These are phyloP conservation scores for Fagopyrum esculentum DNA, from an alignment of 148 eudicot species.

Conservation along the genomic window DNA sequence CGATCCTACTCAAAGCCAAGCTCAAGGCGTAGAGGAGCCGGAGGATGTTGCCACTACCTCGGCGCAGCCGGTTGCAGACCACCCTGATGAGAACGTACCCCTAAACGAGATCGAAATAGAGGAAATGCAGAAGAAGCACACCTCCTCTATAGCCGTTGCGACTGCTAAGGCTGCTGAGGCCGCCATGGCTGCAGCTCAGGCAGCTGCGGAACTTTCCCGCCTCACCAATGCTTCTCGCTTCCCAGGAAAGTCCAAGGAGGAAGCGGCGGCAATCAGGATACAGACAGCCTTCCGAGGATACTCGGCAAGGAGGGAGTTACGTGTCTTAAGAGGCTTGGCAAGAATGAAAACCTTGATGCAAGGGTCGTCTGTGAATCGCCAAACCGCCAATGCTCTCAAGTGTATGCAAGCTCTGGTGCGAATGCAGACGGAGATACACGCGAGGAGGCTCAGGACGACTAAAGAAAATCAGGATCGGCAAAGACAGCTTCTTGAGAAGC, in stretches of 20 bases:
- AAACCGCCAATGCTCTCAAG: constrained; percentile 62
- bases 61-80: constrained; percentile 5
- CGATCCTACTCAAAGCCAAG: constrained; percentile 14
- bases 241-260: neutral
- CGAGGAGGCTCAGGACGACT: constrained; percentile 62
- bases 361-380: constrained; percentile 61
- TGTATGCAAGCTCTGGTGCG: constrained; percentile 83
- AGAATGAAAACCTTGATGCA: constrained; percentile 61
- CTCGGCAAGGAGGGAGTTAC: constrained; percentile 55
- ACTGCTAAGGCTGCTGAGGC: constrained; percentile 41
- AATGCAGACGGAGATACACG: constrained; percentile 65
- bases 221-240: neutral
- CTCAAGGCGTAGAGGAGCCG: constrained; percentile 15
- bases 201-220: constrained; percentile 1
- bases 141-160: constrained; percentile 32
- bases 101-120: constrained; percentile 26
- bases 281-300: constrained; percentile 12
- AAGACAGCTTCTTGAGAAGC: constrained; percentile 61
- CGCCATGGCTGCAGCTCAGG: constrained; percentile 5
- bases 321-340: constrained; percentile 65
- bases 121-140: constrained; percentile 39
- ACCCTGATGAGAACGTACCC: constrained; percentile 23
- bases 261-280: neutral
- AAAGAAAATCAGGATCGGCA: constrained; percentile 79
- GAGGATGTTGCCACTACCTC: constrained; percentile 10